These are phyloP conservation scores for Aspergillus sp. DNA, from an alignment of 2,329 filamentous ascomycete genomes.

Conservation along the genomic window DNA sequence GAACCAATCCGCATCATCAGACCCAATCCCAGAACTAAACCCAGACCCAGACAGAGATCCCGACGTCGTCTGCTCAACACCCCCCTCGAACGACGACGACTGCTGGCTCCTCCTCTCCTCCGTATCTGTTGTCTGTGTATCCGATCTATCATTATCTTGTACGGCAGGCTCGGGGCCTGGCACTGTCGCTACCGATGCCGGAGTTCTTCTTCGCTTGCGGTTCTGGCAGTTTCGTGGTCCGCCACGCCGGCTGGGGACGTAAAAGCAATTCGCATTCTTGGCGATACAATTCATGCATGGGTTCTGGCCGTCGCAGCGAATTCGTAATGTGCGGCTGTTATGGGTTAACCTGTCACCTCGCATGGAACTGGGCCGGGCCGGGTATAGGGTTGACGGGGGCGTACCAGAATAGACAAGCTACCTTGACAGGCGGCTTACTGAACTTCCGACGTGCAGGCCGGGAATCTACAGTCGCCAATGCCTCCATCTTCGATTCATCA, in stretches of 20 bases:
- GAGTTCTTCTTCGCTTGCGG: background rate
- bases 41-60: background rate
- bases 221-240: constrained; percentile 7
- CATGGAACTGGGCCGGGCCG: background rate
- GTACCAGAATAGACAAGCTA: constrained; percentile 47
- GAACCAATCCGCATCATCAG: constrained; percentile 9
- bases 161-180: too few relatives aligned
- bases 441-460: constrained; percentile 2
- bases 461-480: background rate
- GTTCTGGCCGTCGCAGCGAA: constrained; percentile 42
- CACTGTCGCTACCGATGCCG: background rate
- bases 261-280: constrained; percentile 21
- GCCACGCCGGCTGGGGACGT: constrained; percentile 21
- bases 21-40: background rate
- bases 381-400: constrained; percentile 10
- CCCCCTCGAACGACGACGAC: background rate
- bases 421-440: constrained; percentile 42
- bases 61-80: background rate
- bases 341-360: background rate
- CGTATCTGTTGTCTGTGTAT: background rate
- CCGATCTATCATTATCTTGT: too few relatives aligned
- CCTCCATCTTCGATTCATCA: background rate
- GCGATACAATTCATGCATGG: constrained; percentile 33
- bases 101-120: background rate
- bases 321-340: constrained; percentile 41